Evolutionary conservation across 345 rosid species (phyloP).

Genomic region (Euclidium syriacum): DNA sequence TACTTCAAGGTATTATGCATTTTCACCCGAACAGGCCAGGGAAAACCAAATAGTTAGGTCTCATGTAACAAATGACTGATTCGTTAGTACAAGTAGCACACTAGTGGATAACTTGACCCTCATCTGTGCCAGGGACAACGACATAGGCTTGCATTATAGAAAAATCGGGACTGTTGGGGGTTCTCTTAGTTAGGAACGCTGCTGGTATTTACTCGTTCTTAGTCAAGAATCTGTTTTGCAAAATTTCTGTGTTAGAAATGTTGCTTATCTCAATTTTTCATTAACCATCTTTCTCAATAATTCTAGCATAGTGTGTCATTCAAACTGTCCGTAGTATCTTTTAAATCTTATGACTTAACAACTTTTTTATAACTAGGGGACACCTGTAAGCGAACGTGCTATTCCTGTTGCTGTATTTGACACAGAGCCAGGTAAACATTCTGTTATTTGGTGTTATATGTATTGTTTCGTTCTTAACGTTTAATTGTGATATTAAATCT

Average conservation of each 20-base stretch:
- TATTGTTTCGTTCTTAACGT: constrained; percentile 14
- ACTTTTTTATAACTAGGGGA: constrained; percentile 57
- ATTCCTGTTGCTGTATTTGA: constrained; percentile 97
- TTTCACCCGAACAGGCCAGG: not conserved
- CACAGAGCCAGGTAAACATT: constrained; percentile 62
- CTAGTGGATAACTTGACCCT: not conserved
- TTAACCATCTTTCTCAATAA: constrained; percentile 12
- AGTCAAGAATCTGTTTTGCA: not conserved
- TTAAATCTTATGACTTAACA: constrained; percentile 9
- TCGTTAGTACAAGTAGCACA: not conserved
- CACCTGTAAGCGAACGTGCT: constrained; percentile 98
- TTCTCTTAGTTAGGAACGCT: constrained; percentile 7
- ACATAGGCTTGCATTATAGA: not conserved
- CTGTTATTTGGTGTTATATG: constrained; percentile 16
- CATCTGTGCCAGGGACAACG: not conserved
- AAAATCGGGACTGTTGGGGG: not conserved
- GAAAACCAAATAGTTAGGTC: not conserved
- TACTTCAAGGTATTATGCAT: not conserved
- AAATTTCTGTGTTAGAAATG: not conserved
- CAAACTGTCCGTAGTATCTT: constrained; percentile 5
- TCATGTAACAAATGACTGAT: not conserved
- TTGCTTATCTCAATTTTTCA: not conserved
- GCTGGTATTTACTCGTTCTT: not conserved
- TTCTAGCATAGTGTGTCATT: not conserved
- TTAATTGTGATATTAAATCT: constrained; percentile 16